A percentile compares a stretch with the other conserved stretches of the same genome.
Evolutionary conservation across 2,329 filamentous ascomycete genomes (phyloP).

Genomic region (Botryotinia convoluta): DNA sequence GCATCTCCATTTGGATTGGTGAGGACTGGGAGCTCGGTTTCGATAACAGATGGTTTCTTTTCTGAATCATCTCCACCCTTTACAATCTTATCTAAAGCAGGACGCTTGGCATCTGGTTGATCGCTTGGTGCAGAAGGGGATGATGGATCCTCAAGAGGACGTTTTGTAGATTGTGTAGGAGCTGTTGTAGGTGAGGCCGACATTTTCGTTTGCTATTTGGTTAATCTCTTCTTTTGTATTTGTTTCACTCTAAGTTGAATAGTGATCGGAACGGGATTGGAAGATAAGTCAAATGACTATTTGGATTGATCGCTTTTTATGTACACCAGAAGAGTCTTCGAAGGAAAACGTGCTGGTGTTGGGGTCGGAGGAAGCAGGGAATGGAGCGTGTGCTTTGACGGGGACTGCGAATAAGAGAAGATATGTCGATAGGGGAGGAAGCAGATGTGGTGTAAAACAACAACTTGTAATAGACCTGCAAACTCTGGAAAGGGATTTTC

Average conservation of each 20-base stretch:
- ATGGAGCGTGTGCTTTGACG: slow-evolving; percentile 38
- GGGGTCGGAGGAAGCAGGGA: slow-evolving; percentile 38
- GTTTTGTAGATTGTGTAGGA: slow-evolving; percentile 75
- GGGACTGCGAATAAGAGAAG: slow-evolving; percentile 38
- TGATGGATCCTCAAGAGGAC: slow-evolving; percentile 93
- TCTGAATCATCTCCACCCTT: slow-evolving; percentile 58
- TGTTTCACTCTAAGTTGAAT: slow-evolving; percentile 36
- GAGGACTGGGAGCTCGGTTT: slow-evolving; percentile 45
- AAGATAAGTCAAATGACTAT: slow-evolving; percentile 46
- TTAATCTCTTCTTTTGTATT: slow-evolving; percentile 36
- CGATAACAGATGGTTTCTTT: slow-evolving; percentile 34
- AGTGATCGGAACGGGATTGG: slow-evolving; percentile 44
- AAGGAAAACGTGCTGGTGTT: slow-evolving; percentile 93
- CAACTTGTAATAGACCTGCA: slow-evolving; percentile 30
- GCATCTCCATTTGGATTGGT: slow-evolving; percentile 44
- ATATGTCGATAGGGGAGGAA: slow-evolving; percentile 37
- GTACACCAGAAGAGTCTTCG: slow-evolving; percentile 81
- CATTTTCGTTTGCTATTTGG: slow-evolving; percentile 55
- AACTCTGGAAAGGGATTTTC: slow-evolving; percentile 37
- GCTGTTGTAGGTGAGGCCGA: slow-evolving; percentile 64
- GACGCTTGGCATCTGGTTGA: slow-evolving; percentile 95
- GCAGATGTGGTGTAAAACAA: slow-evolving; percentile 39
- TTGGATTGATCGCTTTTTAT: slow-evolving; percentile 62
- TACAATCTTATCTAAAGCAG: slow-evolving; percentile 87
- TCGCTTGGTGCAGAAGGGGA: slow-evolving; percentile 89